Evolutionary conservation across 495 filamentous ascomycete genomes (phyloP), one percentile per base, ranked within the genome.

Genomic region (Annulohypoxylon stygium): DNA sequence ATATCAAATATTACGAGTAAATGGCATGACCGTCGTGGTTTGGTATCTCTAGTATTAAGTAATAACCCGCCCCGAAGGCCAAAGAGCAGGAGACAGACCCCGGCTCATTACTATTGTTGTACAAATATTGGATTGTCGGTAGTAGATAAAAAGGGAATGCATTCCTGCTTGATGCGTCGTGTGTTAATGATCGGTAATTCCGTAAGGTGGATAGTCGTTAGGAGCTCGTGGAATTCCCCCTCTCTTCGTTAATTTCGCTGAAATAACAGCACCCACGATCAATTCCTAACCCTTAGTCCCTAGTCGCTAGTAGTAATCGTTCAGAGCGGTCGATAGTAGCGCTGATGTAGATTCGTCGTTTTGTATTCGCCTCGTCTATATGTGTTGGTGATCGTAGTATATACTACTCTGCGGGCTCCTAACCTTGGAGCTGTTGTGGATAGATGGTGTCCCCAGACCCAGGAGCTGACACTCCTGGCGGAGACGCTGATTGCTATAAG

Each of bases 401-500:
- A 45, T 37, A 55, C 41, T 41, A 60, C 43, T 50, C 47, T 67
- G 37, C 53, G 53, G 65, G 48, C 67, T 75, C 59, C 53, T 79
- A 79, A 48, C 70, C 65, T 61, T 82, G 79, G 61, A 82, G 76
- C 70, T 82, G 81, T 71, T 80, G 82, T 58, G 81, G 73, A 75
- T 83, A 83, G 70, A 81, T 78, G 66, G 75, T 83, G 81, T 83
- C 85, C 79, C 85, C 84, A 76, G 82, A 74, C 80, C 73, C 83
- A 84, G 86, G 83, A 84, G 83, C 85, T 70, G 84, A 80, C 76
- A 78, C 82, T 79, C 85, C 79, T 79, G 81, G 81, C 65, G 85
- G 84, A 79, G 84, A 86, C 85, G 77, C 73, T 82, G 82, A 86
- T 84, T 87, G 84, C 82, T 87, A 87, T 87, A 87, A 83, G 80